Evolutionary conservation across 176 grass and related monocot species (phyloP).

Genomic region (Phoenix roebelenii): DNA sequence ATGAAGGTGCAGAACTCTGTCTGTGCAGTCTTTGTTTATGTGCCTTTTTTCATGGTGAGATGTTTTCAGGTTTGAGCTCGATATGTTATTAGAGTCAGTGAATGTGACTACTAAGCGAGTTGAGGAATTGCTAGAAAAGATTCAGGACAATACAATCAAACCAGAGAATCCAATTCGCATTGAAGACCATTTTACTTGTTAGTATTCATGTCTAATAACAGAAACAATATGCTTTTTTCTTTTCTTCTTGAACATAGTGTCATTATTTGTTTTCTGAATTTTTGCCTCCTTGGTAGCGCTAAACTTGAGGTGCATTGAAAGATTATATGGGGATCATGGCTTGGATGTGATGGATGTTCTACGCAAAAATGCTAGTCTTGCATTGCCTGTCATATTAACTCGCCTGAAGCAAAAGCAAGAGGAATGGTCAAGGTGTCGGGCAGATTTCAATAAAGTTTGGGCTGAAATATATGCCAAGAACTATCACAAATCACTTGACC

Average conservation of each 20-base stretch:
- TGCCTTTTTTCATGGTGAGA: conserved; percentile 1
- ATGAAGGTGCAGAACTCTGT: too few relatives aligned
- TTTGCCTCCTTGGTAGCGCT: conserved; percentile 31
- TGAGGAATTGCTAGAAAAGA: conserved; percentile 94
- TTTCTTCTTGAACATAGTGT: not conserved
- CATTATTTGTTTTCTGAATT: not conserved
- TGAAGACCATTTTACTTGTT: conserved; percentile 78
- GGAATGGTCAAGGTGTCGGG: conserved; percentile 83
- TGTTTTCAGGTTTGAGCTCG: conserved; percentile 80
- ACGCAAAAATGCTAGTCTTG: conserved; percentile 63
- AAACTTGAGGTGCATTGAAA: conserved; percentile 81
- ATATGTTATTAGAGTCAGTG: conserved; percentile 96
- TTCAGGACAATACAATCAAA: conserved; percentile 89
- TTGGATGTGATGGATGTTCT: conserved; percentile 96
- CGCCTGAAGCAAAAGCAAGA: conserved; percentile 92
- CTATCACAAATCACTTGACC: conserved; percentile 97
- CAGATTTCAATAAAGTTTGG: conserved; percentile 98
- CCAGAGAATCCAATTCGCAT: conserved; percentile 64
- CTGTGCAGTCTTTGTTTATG: too few relatives aligned
- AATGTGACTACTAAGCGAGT: conserved; percentile 80
- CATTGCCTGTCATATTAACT: conserved; percentile 72
- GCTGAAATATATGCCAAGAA: conserved; percentile 96
- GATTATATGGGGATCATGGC: conserved; percentile 92
- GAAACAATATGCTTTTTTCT: not conserved
- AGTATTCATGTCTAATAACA: conserved; percentile 15